Conservation (phyloP, 805 yeast genomes). For the Tetrapisispora namnaoensis region DNA sequence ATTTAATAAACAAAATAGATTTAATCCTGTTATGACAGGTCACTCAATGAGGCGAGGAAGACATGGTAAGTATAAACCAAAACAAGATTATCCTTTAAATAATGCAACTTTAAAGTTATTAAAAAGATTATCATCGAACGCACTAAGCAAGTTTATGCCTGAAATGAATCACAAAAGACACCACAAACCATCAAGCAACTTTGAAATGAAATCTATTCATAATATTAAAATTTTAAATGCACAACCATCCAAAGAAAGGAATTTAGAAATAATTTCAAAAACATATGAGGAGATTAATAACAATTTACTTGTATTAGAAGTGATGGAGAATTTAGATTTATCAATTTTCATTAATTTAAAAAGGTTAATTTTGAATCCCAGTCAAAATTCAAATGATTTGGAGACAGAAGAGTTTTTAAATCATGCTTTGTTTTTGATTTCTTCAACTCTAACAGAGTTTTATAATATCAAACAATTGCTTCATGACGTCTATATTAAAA, state of each 20-base stretch:
- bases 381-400: constrained; percentile 4
- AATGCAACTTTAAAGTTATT: constrained; percentile 20
- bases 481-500: constrained; percentile 46
- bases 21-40: background rate
- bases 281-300: constrained; percentile 20
- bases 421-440: constrained; percentile 14
- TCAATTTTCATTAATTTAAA: constrained; percentile 20
- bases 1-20: background rate
- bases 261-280: constrained; percentile 17
- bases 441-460: constrained; percentile 43
- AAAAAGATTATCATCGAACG: background rate
- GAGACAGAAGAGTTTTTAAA: constrained; percentile 22
- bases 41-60: background rate
- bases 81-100: constrained; percentile 11
- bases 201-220: background rate
- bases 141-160: background rate
- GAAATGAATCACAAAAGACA: constrained; percentile 1
- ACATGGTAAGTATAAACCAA: background rate
- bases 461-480: constrained; percentile 60
- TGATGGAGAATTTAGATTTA: constrained; percentile 21
- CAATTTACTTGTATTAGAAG: constrained; percentile 13
- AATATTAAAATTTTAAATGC: background rate
- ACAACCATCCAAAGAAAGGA: constrained; percentile 2
- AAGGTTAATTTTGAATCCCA: constrained; percentile 14
- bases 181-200: background rate